Evolutionary conservation across 2,329 filamentous ascomycete genomes (phyloP).

Genomic region (Ascochyta rabiei): DNA sequence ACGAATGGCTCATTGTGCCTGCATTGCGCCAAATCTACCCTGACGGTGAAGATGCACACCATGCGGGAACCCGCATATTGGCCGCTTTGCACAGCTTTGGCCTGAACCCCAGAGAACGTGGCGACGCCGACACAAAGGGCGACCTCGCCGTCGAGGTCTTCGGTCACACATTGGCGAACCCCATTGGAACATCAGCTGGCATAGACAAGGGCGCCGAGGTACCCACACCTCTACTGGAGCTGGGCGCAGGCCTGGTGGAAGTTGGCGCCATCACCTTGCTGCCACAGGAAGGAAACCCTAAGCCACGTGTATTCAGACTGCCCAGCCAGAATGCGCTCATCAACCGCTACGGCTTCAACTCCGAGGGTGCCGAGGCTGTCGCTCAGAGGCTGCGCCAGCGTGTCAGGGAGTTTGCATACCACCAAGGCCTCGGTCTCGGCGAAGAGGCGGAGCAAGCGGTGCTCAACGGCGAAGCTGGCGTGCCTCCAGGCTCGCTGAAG

Average conservation of each 20-base stretch:
- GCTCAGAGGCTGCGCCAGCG: conserved; percentile 78
- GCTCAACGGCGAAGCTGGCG: conserved; percentile 74
- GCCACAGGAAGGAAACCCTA: conserved; percentile 87
- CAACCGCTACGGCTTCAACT: conserved; percentile 96
- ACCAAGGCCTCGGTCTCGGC: conserved; percentile 66
- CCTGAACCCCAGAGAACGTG: conserved; percentile 82
- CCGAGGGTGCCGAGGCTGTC: conserved; percentile 84
- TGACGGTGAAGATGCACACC: conserved; percentile 92
- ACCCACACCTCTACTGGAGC: conserved; percentile 79
- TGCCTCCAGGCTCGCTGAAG: conserved; percentile 81
- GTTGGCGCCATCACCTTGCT: conserved; percentile 87
- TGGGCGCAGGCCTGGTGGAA: conserved; percentile 87
- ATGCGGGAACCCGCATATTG: conserved; percentile 73
- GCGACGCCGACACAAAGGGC: conserved; percentile 60
- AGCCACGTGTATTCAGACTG: conserved; percentile 85
- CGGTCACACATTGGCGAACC: conserved; percentile 77
- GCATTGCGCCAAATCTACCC: conserved; percentile 69
- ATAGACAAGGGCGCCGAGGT: conserved; percentile 95
- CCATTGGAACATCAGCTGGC: conserved; percentile 92
- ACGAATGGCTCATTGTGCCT: conserved; percentile 62
- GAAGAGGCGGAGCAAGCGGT: conserved; percentile 72
- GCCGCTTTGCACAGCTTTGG: conserved; percentile 75
- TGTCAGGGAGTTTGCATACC: conserved; percentile 76
- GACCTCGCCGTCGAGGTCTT: conserved; percentile 71
- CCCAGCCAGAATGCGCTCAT: conserved; percentile 85